These are phyloP conservation scores for Aspergillus asperescens DNA, from an alignment of 495 filamentous ascomycete species.

Conservation along the genomic window DNA sequence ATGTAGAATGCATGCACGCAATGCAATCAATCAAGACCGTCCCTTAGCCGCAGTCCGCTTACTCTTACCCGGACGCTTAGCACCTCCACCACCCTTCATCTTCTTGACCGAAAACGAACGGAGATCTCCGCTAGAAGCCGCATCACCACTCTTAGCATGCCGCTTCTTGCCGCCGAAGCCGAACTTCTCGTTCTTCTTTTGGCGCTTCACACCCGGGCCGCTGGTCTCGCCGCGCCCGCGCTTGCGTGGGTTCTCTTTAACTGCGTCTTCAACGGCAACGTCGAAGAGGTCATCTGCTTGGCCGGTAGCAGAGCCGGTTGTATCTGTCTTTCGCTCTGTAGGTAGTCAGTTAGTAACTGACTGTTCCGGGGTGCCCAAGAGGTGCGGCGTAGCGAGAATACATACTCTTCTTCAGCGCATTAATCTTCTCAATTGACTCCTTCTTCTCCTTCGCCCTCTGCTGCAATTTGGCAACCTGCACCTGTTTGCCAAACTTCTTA, in stretches of 20 bases:
- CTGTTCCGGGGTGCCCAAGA: too few relatives aligned
- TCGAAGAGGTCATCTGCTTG: constrained; percentile 86
- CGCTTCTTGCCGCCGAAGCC: constrained; percentile 95
- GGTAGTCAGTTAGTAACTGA: constrained; percentile 22
- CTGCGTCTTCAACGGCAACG: constrained; percentile 79
- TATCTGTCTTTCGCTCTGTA: constrained; percentile 79
- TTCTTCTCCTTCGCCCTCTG: constrained; percentile 87
- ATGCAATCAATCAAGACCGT: constrained; percentile 18
- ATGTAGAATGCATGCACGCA: not conserved
- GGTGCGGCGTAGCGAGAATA: too few relatives aligned
- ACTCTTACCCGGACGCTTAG: constrained; percentile 61
- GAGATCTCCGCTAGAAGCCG: constrained; percentile 69
- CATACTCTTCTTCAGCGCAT: constrained; percentile 84
- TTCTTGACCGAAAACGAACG: constrained; percentile 71
- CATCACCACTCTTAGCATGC: constrained; percentile 81
- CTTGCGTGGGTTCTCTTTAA: constrained; percentile 44
- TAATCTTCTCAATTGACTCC: constrained; percentile 89
- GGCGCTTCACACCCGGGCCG: constrained; percentile 61
- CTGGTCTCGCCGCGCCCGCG: constrained; percentile 28
- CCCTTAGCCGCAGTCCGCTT: constrained; percentile 47
- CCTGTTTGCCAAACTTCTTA: constrained; percentile 99
- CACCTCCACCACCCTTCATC: constrained; percentile 63
- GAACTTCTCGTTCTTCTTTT: constrained; percentile 89
- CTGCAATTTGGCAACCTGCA: constrained; percentile 93
- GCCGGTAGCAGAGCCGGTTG: constrained; percentile 61